Evolutionary conservation across 331 rosid genomes (phyloP).

Genomic region (Pyrus hybrid): DNA sequence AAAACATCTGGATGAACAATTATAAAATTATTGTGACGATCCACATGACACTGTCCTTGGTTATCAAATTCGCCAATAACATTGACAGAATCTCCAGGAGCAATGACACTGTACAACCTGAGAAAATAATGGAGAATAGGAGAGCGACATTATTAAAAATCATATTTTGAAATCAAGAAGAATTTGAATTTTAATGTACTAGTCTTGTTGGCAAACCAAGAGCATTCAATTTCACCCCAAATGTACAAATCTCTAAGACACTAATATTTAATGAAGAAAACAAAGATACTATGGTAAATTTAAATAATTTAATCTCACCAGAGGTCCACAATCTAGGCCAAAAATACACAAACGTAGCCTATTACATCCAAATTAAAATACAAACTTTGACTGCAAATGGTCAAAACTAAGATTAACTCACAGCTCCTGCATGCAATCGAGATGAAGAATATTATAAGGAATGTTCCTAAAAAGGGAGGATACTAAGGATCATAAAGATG

Average conservation of each 20-base stretch:
- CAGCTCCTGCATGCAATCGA: background rate
- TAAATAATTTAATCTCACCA: background rate
- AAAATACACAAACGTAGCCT: background rate
- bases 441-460: background rate
- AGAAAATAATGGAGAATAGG: background rate
- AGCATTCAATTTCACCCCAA: background rate
- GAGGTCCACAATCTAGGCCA: background rate
- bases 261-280: background rate
- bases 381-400: background rate
- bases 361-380: background rate
- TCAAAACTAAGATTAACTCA: background rate
- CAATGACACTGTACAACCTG: constrained; percentile 66
- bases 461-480: background rate
- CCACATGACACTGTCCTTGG: constrained; percentile 60
- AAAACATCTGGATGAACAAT: constrained; percentile 76
- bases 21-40: constrained; percentile 56
- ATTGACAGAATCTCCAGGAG: constrained; percentile 89
- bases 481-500: background rate
- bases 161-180: background rate
- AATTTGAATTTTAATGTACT: background rate
- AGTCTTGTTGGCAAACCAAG: background rate
- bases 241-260: background rate
- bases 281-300: background rate
- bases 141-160: background rate
- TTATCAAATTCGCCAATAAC: constrained; percentile 74